Percentiles rank a stretch among this genome's conserved stretches.
Conservation (phyloP, 2,329 filamentous ascomycete species). For the Blastomyces silverae region DNA sequence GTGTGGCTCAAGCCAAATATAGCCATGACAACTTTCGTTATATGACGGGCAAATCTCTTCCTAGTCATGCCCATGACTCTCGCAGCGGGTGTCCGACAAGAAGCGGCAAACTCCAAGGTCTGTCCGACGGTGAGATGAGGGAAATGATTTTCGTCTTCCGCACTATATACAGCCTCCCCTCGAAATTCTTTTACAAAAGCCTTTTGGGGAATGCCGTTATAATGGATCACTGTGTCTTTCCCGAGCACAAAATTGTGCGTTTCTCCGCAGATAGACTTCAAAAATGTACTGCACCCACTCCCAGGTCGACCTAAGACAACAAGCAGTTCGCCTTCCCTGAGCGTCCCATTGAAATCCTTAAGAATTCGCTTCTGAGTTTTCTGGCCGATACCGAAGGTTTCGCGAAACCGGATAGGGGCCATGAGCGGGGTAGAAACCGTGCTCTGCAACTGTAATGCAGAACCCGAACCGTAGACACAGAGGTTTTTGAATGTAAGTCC, state of each 20-base stretch:
- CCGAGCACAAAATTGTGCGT: conserved; percentile 70
- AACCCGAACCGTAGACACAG: conserved; percentile 59
- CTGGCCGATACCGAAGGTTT: conserved; percentile 45
- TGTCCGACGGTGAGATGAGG: conserved; percentile 52
- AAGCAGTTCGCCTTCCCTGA: conserved; percentile 46
- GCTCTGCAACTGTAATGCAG: conserved; percentile 61
- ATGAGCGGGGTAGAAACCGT: conserved; percentile 56
- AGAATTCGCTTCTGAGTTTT: conserved; percentile 52
- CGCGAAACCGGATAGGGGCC: conserved; percentile 52
- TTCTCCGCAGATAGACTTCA: conserved; percentile 78
- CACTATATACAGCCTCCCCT: conserved; percentile 37
- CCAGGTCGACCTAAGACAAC: conserved; percentile 39
- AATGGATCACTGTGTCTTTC: conserved; percentile 67
- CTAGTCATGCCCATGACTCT: conserved; percentile 40
- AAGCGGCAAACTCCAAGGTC: conserved; percentile 52
- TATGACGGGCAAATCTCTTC: conserved; percentile 39
- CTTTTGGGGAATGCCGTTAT: conserved; percentile 58
- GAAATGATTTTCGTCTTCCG: conserved; percentile 47
- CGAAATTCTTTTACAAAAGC: conserved; percentile 61
- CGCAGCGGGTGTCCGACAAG: conserved; percentile 44
- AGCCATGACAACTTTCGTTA: conserved; percentile 38
- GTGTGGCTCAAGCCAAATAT: conserved; percentile 40
- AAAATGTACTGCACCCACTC: conserved; percentile 64
- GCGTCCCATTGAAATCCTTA: conserved; percentile 47
- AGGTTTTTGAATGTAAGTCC: conserved; percentile 60